These are phyloP conservation scores for Agrostemma githago DNA, from an alignment of 148 eudicot species.

Conservation along the genomic window DNA sequence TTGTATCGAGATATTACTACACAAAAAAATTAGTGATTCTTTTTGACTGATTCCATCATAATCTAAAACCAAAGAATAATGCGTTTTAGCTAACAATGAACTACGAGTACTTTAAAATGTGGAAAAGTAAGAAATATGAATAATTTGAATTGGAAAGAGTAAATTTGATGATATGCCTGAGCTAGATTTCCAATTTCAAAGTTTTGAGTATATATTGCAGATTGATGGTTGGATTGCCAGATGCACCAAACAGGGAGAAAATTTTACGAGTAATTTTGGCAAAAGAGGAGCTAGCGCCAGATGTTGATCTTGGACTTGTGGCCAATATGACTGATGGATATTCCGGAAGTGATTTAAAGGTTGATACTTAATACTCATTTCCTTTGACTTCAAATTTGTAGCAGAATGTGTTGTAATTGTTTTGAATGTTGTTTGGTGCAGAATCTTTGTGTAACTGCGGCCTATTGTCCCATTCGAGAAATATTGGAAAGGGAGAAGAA, in stretches of 20 bases:
- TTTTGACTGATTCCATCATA: background rate
- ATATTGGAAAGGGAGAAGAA: conserved; percentile 78
- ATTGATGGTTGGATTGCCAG: conserved; percentile 92
- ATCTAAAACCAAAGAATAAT: background rate
- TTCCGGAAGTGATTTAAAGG: conserved; percentile 98
- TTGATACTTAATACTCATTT: conserved; percentile 11
- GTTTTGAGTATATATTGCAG: conserved; percentile 38
- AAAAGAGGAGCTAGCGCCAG: conserved; percentile 73
- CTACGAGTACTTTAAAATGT: background rate
- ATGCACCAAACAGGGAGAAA: conserved; percentile 76
- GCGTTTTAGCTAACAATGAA: background rate
- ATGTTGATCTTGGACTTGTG: conserved; percentile 61
- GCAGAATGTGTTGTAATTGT: background rate
- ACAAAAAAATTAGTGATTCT: background rate
- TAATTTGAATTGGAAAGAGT: background rate
- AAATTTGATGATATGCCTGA: background rate
- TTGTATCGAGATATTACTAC: background rate
- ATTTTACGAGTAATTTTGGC: conserved; percentile 76
- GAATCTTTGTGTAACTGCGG: conserved; percentile 93
- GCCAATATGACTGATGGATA: conserved; percentile 88
- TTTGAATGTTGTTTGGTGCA: conserved; percentile 29
- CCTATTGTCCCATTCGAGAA: conserved; percentile 94
- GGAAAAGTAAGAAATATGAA: background rate
- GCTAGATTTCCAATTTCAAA: background rate
- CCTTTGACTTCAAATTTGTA: background rate